Conservation (phyloP, 192 early-diverging fungal species). For the Geranomyces michiganensis region DNA sequence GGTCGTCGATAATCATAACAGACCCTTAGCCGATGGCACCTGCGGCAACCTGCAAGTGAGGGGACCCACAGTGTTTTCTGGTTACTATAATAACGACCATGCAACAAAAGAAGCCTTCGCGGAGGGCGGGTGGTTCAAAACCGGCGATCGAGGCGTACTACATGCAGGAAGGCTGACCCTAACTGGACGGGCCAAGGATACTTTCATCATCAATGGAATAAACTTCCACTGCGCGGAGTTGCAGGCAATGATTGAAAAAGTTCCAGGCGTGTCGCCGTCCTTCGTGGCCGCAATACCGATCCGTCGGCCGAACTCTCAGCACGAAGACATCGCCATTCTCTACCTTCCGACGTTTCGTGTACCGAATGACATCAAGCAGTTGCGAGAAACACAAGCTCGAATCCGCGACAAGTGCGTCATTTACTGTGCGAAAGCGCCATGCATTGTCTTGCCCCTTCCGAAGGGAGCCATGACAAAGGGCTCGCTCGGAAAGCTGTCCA, state of each 20-base stretch:
- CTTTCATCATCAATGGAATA: not conserved
- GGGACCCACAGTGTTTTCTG: not conserved
- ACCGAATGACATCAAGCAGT: not conserved
- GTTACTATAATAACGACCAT: not conserved
- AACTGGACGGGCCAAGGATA: constrained; percentile 7
- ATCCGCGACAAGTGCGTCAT: not conserved
- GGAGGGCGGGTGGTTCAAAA: constrained; percentile 10
- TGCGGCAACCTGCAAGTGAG: no score
- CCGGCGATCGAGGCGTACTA: not conserved
- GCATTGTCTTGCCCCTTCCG: not conserved
- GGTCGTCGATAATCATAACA: no score
- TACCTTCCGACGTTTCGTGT: constrained; percentile 6
- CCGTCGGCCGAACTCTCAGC: not conserved
- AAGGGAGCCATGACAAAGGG: not conserved
- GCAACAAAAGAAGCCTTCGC: not conserved
- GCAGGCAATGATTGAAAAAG: not conserved
- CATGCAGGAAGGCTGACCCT: not conserved
- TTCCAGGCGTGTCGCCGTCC: constrained; percentile 2
- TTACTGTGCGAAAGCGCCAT: not conserved
- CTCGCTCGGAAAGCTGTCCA: constrained; percentile 8
- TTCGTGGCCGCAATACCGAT: not conserved
- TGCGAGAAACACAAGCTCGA: not conserved
- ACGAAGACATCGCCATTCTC: constrained; percentile 5
- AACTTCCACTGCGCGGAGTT: not conserved
- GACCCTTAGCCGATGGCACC: no score